Conservation (phyloP, 139 green algal species). For the Pycnococcus provasolii region DNA sequence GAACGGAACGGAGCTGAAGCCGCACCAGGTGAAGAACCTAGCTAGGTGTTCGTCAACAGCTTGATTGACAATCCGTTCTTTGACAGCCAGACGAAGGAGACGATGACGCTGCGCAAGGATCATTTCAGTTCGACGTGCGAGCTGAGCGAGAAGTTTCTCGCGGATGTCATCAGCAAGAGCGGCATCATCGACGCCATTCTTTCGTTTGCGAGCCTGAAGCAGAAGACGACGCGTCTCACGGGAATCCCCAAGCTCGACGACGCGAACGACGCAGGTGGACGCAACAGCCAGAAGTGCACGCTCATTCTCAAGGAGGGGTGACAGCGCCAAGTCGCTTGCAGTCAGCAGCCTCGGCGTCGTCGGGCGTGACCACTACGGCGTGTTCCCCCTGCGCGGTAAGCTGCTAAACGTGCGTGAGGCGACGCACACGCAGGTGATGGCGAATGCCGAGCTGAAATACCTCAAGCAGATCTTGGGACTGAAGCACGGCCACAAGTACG, state of each 20-base stretch:
- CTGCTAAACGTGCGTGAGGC: slow-evolving; percentile 98
- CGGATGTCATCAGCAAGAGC: slow-evolving; percentile 45
- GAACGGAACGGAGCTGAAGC: slow-evolving; percentile 63
- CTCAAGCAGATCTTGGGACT: slow-evolving; percentile 99
- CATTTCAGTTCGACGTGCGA: slow-evolving; percentile 92
- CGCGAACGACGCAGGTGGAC: slow-evolving; percentile 87
- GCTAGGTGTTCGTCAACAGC: slow-evolving; percentile 97
- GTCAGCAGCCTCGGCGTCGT: slow-evolving; percentile 87
- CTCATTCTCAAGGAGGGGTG: slow-evolving; percentile 98
- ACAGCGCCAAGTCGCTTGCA: slow-evolving; percentile 92
- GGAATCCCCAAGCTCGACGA: slow-evolving; percentile 96
- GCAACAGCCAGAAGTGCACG: slow-evolving; percentile 79
- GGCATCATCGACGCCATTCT: slow-evolving; percentile 80
- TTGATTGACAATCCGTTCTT: slow-evolving; percentile 96
- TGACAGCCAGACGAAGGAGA: slow-evolving; percentile 98
- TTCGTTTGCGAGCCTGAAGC: slow-evolving; percentile 79
- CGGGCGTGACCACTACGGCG: slow-evolving; percentile 85
- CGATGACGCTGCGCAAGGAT: slow-evolving; percentile 66
- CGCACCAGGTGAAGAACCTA: slow-evolving; percentile 91
- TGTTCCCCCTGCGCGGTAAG: slow-evolving; percentile 97
- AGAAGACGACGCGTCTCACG: slow-evolving; percentile 60
- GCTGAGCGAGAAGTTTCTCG: slow-evolving; percentile 70
- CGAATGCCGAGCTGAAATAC: slow-evolving; percentile 92
- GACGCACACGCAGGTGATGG: slow-evolving; percentile 68
- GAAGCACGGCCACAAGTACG: slow-evolving; percentile 90